phyloP scores from a whole-genome alignment of 805 yeast species.

The Schizosaccharomyces cryophilus region DNA sequence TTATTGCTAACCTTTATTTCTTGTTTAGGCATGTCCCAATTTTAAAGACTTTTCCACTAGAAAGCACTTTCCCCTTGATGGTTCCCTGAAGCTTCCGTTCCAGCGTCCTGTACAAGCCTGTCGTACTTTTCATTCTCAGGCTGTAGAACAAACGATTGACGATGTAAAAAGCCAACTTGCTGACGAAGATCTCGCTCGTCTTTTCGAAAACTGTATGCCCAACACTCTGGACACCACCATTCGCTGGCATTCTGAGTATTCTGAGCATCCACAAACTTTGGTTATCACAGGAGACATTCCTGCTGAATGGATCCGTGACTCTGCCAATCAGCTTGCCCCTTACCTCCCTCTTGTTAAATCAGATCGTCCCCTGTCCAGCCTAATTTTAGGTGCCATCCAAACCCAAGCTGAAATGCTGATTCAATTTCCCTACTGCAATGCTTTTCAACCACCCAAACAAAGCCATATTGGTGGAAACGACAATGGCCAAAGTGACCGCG shows the following conservation, averaged over 20 bases:
- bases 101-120: slow-evolving; percentile 56
- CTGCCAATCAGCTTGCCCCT: slow-evolving; percentile 58
- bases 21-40: background rate
- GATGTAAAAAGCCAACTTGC: slow-evolving; percentile 26
- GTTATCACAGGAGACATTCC: slow-evolving; percentile 81
- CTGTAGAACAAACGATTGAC: slow-evolving; percentile 34
- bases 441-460: slow-evolving; percentile 56
- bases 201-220: slow-evolving; percentile 65
- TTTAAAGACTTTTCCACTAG: background rate
- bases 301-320: slow-evolving; percentile 81
- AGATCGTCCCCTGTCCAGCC: slow-evolving; percentile 24
- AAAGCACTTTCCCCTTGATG: slow-evolving; percentile 12
- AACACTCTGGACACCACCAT: slow-evolving; percentile 75
- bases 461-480: slow-evolving; percentile 17
- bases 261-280: slow-evolving; percentile 31
- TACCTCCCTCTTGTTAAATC: slow-evolving; percentile 36
- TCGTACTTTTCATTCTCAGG: slow-evolving; percentile 41
- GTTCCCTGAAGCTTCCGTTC: slow-evolving; percentile 32
- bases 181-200: slow-evolving; percentile 43
- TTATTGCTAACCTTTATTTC: background rate
- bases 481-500: slow-evolving; percentile 25
- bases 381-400: slow-evolving; percentile 55
- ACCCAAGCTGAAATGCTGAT: slow-evolving; percentile 46
- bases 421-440: slow-evolving; percentile 63
- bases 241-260: slow-evolving; percentile 30